Evolutionary conservation across 2,329 filamentous ascomycete species (phyloP), one percentile per base, ranked within the genome.

Genomic region (Pyricularia grisea): DNA sequence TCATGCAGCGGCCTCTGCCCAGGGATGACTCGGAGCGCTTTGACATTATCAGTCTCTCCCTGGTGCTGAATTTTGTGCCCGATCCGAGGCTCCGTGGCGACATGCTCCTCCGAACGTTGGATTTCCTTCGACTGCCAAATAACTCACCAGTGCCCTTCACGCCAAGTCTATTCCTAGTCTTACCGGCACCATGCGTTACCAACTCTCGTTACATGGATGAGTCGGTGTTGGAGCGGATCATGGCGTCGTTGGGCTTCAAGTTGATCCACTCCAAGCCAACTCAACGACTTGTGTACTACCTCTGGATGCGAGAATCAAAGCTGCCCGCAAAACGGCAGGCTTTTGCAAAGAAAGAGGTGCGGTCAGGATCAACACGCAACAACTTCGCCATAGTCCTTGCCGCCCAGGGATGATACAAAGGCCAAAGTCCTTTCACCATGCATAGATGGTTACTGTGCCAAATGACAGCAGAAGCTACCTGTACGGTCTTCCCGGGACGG

Each of bases 51-150:
- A 97, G 93, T 67, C 83, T 99, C 28, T 97, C 93, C 10, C 82
- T 99, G 68, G 95, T 99, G 5, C 83, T 99, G 71, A 99, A 99
- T 78, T 99, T 93, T 76, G 94, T 98, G 3, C 92, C 94, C 0
- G 89, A 94, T 73, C 85, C 93, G 3, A 80, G 80, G 36, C 86
- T 84, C 4, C 86, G 94, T 73, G 95, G 95, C 2, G 87, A 92
- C 70, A 99, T 99, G 95, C 85, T 99, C 68, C 83, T 86, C 68
- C 87, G 92, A 60, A 93, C 90, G 42, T 83, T 90, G 17, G 79
- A 86, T 25, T 97, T 97, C 75, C 81, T 97, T 64, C 85, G 79
- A 64, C 72, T 74, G 65, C 76, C 78, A 0, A 69, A 76, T 50
- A 69, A 31, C 2, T 31, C 30, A 25, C 5, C 68, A 10, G n/a